Base-by-base conservation (phyloP, 2,329 filamentous ascomycete genomes). In the Ascochyta lentis region DNA sequence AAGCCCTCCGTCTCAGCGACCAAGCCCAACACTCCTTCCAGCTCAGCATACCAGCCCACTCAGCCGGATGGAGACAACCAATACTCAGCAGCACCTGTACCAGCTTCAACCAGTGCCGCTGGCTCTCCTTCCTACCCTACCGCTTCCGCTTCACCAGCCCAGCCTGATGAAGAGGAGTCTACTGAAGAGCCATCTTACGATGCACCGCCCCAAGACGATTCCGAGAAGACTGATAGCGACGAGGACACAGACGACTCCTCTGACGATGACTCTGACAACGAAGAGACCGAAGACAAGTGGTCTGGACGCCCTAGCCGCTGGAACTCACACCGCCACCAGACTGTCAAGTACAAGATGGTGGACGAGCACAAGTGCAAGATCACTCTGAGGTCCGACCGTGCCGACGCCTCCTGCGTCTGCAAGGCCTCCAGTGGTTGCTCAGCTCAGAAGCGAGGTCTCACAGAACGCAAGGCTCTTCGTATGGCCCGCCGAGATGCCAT, bases 401-500 rank as follows among this genome's bases (percentile, higher is more conserved):
- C 61, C n/a, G 58, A 58, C 27, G 33, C 33, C 15, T 35, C 33
- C 33, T 71, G 66, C 64, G 50, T 56, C 41, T 68, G 71, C 61
- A 59, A 63, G 53, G 55, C 60, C 12, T 54, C 44, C 33, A 49
- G 59, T 50, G 54, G 62, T 43, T 57, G 51, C 13, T 58, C 64
- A 4, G 31, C 50, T 34, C 64, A 59, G 40, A 70, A 66, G 49
- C 67, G 65, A 47, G 66, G 61, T 4, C 43, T 60, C 8, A 53
- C 70, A 40, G 71, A 74, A 59, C 71, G 70, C 58, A 67, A 74
- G 54, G 71, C 67, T 33, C 66, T 73, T 8, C 64, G 66, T 23
- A 58, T 72, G 42, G 69, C 72, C 54, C 64, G 69, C 42, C 71
- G 71, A 56, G 70, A 65, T 15, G 57, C 62, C 2, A 54, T 66